phyloP scores from a whole-genome alignment of 306 rosid genomes.

The Cicer arietinum region DNA sequence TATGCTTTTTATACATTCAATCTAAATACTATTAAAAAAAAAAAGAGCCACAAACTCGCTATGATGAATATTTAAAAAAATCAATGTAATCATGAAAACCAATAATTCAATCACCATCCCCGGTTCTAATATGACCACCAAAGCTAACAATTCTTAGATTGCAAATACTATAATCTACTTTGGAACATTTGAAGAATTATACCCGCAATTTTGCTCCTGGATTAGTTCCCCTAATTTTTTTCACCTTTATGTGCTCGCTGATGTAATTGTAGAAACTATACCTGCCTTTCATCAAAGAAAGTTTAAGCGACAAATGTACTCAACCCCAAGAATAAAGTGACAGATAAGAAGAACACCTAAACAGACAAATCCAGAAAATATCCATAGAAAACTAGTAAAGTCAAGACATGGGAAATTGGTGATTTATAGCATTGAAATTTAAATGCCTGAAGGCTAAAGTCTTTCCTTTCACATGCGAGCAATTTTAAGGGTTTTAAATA shows the following conservation, averaged over 20 bases:
- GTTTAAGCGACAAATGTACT: background rate
- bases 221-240: background rate
- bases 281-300: background rate
- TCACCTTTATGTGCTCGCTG: background rate
- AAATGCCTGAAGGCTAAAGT: background rate
- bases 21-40: no score
- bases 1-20: no score
- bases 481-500: background rate
- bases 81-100: no score
- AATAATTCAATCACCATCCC: no score
- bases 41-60: no score
- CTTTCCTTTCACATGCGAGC: conserved; percentile 8
- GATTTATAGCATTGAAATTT: background rate
- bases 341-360: background rate
- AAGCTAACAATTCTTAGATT: no score
- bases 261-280: background rate
- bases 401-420: background rate
- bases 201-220: no score
- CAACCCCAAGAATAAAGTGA: background rate
- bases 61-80: no score
- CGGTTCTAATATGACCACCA: no score
- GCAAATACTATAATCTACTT: no score
- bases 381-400: background rate
- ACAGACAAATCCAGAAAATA: conserved; percentile 4
- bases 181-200: no score